Conservation (phyloP, 192 early-diverging fungal species). For the Mortierella claussenii region DNA sequence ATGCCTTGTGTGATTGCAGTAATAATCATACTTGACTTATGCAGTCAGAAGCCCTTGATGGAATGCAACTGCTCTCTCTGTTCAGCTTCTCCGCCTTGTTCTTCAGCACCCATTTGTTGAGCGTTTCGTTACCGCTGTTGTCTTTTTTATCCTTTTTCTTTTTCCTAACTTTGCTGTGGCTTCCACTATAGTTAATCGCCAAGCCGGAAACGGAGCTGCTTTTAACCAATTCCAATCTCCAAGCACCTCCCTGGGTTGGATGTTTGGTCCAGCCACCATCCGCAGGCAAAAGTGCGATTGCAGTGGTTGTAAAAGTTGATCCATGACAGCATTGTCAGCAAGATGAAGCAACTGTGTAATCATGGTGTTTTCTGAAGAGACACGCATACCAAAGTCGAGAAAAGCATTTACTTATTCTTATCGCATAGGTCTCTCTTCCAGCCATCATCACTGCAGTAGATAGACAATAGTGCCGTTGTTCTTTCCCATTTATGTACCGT, state of each 20-base stretch:
- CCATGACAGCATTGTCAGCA: slow-evolving; percentile 88
- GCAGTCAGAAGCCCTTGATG: slow-evolving; percentile 49
- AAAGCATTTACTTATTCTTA: background rate
- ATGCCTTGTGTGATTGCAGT: slow-evolving; percentile 41
- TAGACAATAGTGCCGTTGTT: background rate
- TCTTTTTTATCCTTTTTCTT: too few species aligned
- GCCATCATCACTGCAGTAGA: background rate
- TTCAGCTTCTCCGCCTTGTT: slow-evolving; percentile 10
- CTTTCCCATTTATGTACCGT: too few species aligned
- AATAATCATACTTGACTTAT: slow-evolving; percentile 37
- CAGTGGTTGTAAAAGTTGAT: slow-evolving; percentile 86
- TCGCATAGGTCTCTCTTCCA: background rate
- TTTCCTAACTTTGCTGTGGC: background rate
- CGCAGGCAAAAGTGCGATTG: slow-evolving; percentile 72
- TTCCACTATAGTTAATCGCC: slow-evolving; percentile 27
- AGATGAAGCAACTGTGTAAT: slow-evolving; percentile 91
- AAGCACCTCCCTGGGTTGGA: slow-evolving; percentile 27
- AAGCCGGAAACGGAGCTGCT: slow-evolving; percentile 30
- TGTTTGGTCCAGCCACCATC: slow-evolving; percentile 87
- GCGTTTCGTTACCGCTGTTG: too few species aligned
- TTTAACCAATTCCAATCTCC: slow-evolving; percentile 38
- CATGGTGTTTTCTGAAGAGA: slow-evolving; percentile 94
- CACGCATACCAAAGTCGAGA: too few species aligned
- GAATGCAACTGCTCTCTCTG: slow-evolving; percentile 47
- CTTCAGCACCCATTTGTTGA: too few species aligned